Base-by-base conservation (phyloP, 768 basidiomycete species). In the Phylloporus scabripes region DNA sequence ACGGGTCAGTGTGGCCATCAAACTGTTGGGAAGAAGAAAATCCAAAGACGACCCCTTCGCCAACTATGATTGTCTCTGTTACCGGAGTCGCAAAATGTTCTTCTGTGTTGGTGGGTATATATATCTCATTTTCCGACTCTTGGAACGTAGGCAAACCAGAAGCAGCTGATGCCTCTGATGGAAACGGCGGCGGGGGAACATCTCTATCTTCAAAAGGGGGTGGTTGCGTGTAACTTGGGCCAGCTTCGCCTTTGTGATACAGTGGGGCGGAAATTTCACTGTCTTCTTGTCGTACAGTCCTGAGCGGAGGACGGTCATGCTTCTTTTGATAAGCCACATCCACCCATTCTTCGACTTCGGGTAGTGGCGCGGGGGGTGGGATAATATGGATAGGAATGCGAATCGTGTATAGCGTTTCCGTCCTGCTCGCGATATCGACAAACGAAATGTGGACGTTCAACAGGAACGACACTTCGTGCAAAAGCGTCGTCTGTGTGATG, bases 141-240 rank as follows among this genome's bases (percentile, higher is more conserved):
- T 85, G 76, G 62, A 91, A 91, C 12, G 85, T 86, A 14, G 86
- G 86, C 18, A 86, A 65, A 23, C 72, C 70, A 24, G 71, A 67
- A 12, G 84, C 81, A 0, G 80, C 77, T n/a, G 83, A 81, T 40
- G 77, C 73, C 58, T 75, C 79, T 32, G 70, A 76, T 38, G 75
- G 78, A 60, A 73, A 84, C 0, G 70, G 67, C 2, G 88, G 87
- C 5, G 88, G 89, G 9, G 88, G 87, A 0, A 84, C 78, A 54
- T 89, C 86, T 41, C 83, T 78, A 60, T 92, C 89, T 57, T 92
- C 89, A 58, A 91, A 91, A 3, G 89, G 87, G 41, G 89, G 89
- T 21, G 89, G 72, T 21, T 77, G 70, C n/a, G 76, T 64, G 57
- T 77, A 80, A 54, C 87, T 90, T 17, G 89, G 88, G 10, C 88